Evolutionary conservation across 208 protist species (phyloP), one percentile per base, ranked within the genome.

Genomic region (Trypanosoma lewisi): DNA sequence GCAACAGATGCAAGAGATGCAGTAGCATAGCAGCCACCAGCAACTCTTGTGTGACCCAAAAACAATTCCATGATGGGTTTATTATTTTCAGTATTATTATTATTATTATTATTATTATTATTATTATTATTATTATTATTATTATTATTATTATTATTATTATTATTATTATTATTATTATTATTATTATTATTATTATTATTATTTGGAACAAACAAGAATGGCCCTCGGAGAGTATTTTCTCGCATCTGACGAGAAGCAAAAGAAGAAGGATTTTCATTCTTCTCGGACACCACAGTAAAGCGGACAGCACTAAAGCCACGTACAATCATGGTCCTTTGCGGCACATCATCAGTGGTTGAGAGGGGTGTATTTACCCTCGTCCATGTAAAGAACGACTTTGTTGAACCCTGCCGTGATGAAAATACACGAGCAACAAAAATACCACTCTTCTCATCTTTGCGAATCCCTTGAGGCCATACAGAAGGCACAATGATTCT

Each of bases 291-390:
- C 23, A 17, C 14, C 17, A 27, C 30, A 30, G 28, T 1, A 25
- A 70, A 44, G 19, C 64, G 64, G 41, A 70, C 53, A 34, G 65
- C 65, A 53, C 54, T 56, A 31, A 63, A 71, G 12, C 65, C 65
- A 50, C 65, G 65, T 47, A 63, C 16, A 42, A 71, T 49, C 57
- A 71, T 57, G 0, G 65, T 63, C n/a, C 17, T 44, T 6, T 44
- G 33, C 34, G 28, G n/a, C 16, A 4, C n/a, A 30, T 17, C 44
- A 42, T 53, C 48, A 3, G 30, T 6, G 27, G 28, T 45, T 42
- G 45, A 36, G 5, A 71, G n/a, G 19, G 9, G 45, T 16, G 37
- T 34, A 48, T 71, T 71, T n/a, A 16, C 47, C 14, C 65, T 25
- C 0, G 4, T 25, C 65, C 65, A 71, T 56, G 2, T 51, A 44